Conservation (phyloP, 371 early-diverging fungal genomes). For the Mortierella sp. region DNA sequence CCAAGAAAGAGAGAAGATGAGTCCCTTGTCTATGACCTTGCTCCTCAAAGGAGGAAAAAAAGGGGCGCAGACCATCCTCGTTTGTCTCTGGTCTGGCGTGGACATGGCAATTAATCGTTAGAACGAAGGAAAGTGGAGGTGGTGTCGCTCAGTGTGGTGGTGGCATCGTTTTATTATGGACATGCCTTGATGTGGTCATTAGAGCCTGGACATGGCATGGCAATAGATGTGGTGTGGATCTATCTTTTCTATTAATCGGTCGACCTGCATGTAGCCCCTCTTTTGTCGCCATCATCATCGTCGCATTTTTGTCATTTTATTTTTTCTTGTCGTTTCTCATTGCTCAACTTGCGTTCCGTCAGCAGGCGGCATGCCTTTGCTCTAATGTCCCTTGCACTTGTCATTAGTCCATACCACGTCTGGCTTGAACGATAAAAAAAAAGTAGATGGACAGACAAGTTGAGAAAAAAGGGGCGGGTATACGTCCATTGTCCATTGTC, state of each 20-base stretch:
- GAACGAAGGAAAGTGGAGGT: background rate
- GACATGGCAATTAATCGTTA: background rate
- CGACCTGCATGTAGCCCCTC: background rate
- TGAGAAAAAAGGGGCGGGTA: background rate
- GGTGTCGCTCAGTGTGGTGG: background rate
- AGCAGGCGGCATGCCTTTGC: background rate
- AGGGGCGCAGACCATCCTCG: background rate
- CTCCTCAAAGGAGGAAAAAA: background rate
- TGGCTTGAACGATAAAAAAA: background rate
- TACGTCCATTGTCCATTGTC: background rate
- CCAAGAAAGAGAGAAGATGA: background rate
- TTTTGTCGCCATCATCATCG: background rate
- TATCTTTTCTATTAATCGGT: background rate
- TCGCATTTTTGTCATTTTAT: background rate
- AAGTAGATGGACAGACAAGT: background rate
- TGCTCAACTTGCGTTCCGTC: background rate
- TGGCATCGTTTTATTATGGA: background rate
- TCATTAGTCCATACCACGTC: background rate
- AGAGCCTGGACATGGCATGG: too few species aligned
- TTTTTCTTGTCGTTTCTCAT: background rate
- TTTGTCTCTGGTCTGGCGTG: background rate
- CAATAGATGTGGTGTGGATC: background rate
- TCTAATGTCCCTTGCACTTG: background rate
- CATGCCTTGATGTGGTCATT: background rate
- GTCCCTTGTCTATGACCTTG: background rate